Evolutionary conservation across 768 basidiomycete genomes (phyloP), one percentile per base, ranked within the genome.

Genomic region (Kwoniella botswanensis): DNA sequence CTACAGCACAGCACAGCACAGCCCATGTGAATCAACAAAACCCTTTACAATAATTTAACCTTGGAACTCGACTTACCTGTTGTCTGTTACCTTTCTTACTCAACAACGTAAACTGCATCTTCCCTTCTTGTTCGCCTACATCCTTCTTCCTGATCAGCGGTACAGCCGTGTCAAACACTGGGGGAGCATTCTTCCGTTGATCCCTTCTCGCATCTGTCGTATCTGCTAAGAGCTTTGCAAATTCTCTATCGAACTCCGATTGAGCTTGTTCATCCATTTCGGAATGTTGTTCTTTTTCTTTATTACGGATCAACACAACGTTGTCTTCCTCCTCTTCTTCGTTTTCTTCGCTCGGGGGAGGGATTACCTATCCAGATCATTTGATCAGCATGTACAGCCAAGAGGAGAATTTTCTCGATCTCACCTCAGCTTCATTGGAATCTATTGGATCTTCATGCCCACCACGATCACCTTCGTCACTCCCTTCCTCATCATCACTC

Each of bases 41-140:
- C 35, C 63, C n/a, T 64, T n/a, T 46, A 55, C 22, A 50, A 35
- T 26, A 2, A 10, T 46, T 26, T 21, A 52, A 35, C 26, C 67
- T 7, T 46, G 42, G 52, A 4, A 24, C 62, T 17, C 66, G 54
- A 83, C 87, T 66, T 75, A 92, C 93, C 86, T 93, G 92, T 83
- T 93, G 93, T 82, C 91, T 97, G 82, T 93, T 93, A 5, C 97
- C 96, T 68, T 90, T 89, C 86, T 96, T 95, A 7, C 94, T 92
- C 73, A 98, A 86, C 54, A 98, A 86, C 4, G 92, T 94, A 83
- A 99, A 99, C 72, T 90, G 91, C 94, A 97, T 98, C 66, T 90
- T 86, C 22, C 81, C 83, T n/a, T 71, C 71, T 15, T 76, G 73
- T 0, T 84, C 85, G 66, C 4, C 71, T 77, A 52, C 18, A 61